Evolutionary conservation across 2,329 filamentous ascomycete genomes (phyloP), one percentile per base, ranked within the genome.

Genomic region (Fulvia fulva): DNA sequence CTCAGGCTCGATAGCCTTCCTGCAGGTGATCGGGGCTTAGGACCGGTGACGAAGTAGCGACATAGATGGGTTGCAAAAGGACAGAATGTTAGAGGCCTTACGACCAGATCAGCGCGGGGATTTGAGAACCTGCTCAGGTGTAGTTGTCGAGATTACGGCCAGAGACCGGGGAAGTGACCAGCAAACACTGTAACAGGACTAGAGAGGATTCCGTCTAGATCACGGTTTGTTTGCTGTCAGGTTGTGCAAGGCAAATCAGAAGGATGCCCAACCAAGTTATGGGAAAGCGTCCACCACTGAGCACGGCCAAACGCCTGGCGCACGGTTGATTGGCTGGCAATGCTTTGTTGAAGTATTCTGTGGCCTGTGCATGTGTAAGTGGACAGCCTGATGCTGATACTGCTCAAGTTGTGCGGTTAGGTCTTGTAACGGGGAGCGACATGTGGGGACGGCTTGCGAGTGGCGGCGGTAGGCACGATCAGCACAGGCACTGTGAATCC

Each of bases 121-220:
- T 59, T 56, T 47, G 54, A 58, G 47, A 46, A 26, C 46, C 46
- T 43, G 45, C 16, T 25, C 53, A 53, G 52, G 45, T 53, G 28
- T 30, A 51, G 37, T 52, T 37, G 41, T 41, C 37, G 37, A 41
- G 49, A 50, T 45, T 25, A 34, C 26, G 21, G 49, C 21, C 44
- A 51, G 43, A 46, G 25, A 37, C 44, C 21, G 51, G 28, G 28
- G 49, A 51, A 52, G 32, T 26, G 44, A 49, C 28, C 16, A 65
- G 63, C 63, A 65, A 65, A 65, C 63, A 63, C 49, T 52, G 53
- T 46, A 49, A 52, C 57, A 51, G 54, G 45, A 23, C 37, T 23
- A 53, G 51, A 25, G 11, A 23, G 26, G 1, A 37, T 52, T 23
- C 25, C 22, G 47, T 32, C 47, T 32, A 30, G 53, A 37, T 30